Base-by-base conservation (phyloP, 1,284 basidiomycete genomes). In the Hymenochaete sp. region DNA sequence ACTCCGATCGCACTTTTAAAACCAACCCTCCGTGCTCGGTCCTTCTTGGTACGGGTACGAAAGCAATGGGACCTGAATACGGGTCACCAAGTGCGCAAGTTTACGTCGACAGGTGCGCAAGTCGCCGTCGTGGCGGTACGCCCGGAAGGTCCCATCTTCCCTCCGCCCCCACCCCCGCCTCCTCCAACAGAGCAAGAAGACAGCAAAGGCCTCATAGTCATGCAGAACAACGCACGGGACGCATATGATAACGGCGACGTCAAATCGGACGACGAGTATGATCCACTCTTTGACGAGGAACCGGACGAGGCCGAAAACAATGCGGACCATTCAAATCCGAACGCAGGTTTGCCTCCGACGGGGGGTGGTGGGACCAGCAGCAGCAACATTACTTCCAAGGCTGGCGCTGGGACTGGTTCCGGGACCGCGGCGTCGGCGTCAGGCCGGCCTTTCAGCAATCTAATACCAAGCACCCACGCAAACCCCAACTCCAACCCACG, bases 41-140 rank as follows among this genome's bases (percentile, higher is more conserved):
- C n/a, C n/a, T n/a, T n/a, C n/a, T n/a, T n/a, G n/a, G n/a, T n/a
- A n/a, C n/a, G 19, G 16, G 21, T 27, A 27, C 25, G 22, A 13
- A 59, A 97, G 90, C 88, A 96, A 78, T 98, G 96, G 95, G 95
- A 98, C 65, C 72, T 98, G 39, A 89, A 98, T 58, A 95, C 86
- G 0, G 96, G 96, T 1, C 76, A 89, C 54, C 68, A 72, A 26
- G 74, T 84, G 4, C 78, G 93, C 36, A 78, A 73, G 31, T 98
- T 89, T 57, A 79, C 77, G 0, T 77, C 84, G 0, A 91, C 96
- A 58, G 82, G 84, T 21, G 81, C 91, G 2, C 93, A 98, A 60
- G 75, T 98, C 9, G 82, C 90, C 2, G 78, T 82, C 10, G 66
- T 98, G 33, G 78, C 83, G 14, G 74, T 96, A 24, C 75, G 89